Base-by-base conservation (phyloP, 2,329 filamentous ascomycete species). In the Fusarium sarcochroum region DNA sequence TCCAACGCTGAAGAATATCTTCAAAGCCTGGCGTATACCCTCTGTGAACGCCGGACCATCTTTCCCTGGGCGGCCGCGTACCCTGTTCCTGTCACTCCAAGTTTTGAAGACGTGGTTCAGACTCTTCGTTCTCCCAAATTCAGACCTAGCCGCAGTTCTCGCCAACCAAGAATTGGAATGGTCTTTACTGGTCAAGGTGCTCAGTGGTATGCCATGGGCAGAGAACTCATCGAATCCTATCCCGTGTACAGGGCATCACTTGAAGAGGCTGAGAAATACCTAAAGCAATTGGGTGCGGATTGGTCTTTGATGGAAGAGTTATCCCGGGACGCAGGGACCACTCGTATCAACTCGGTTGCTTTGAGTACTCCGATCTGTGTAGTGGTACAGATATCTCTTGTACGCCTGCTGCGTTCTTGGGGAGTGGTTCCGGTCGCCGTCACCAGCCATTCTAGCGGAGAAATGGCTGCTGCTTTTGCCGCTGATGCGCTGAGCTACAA, bases 381-480 rank as follows among this genome's bases (percentile, higher is more conserved):
- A 15, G 42, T 23, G 3, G 9, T 48, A 30, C 45, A 48, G 27
- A 48, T 48, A 23, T 35, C 30, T 4, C 20, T 48, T 6, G 45
- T 48, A 6, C 20, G 20, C 5, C 9, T 48, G 10, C 45, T 48
- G 9, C 15, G 20, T 11, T 34, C 27, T 15, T 48, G 45, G 45
- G 45, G 45, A 13, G 9, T 48, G 15, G 34, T 23, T 18, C 45
- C 45, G 17, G 45, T 30, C 8, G 45, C 45, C 1, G 45, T 48
- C 18, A 48, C 45, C 23, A 48, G 45, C 8, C 45, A 48, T 17
- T 48, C 45, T n/a, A 48, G 45, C 14, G 45, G 45, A 23, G 45
- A 35, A 30, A 48, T 48, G 3, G 18, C 45, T 3, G 30, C 45
- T 23, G 45, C 45, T 2, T 48, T 34, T 21, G 7, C 45, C 3